Evolutionary conservation across 2,329 filamentous ascomycete species (phyloP).

Genomic region (Emericellopsis cladophorae): DNA sequence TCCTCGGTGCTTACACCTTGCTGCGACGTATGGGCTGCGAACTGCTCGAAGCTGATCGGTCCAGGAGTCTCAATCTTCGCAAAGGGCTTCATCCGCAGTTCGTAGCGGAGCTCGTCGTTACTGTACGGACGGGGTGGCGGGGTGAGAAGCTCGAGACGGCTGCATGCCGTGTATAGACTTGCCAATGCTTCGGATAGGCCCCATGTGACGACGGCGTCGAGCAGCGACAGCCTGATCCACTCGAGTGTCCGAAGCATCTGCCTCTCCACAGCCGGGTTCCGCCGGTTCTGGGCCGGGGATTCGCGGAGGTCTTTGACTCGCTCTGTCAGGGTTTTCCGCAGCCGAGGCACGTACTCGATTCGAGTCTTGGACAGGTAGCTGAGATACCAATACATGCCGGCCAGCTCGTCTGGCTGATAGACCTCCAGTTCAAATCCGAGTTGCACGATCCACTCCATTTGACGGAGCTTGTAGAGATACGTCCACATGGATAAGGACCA

Average conservation of each 20-base stretch:
- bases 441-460: slow-evolving; percentile 79
- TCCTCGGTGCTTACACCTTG: slow-evolving; percentile 21
- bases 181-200: slow-evolving; percentile 41
- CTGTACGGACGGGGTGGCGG: slow-evolving; percentile 49
- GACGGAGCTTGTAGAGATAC: slow-evolving; percentile 77
- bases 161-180: slow-evolving; percentile 53
- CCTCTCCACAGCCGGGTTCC: slow-evolving; percentile 18
- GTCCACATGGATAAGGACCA: slow-evolving; percentile 79
- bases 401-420: slow-evolving; percentile 75
- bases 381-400: slow-evolving; percentile 86
- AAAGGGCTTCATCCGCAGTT: slow-evolving; percentile 81
- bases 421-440: slow-evolving; percentile 90
- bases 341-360: slow-evolving; percentile 54
- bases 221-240: slow-evolving; percentile 45
- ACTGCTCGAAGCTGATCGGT: slow-evolving; percentile 52
- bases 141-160: slow-evolving; percentile 42
- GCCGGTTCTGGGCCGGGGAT: slow-evolving; percentile 4
- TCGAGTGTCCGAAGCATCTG: slow-evolving; percentile 35
- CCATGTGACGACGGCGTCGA: slow-evolving; percentile 52
- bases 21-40: slow-evolving; percentile 29
- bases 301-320: slow-evolving; percentile 6
- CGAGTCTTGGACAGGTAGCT: slow-evolving; percentile 59
- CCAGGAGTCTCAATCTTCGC: slow-evolving; percentile 53
- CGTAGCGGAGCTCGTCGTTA: slow-evolving; percentile 57
- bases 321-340: slow-evolving; percentile 21